These are phyloP conservation scores for Penicillium sclerotigenum DNA, from an alignment of 2,329 filamentous ascomycete species.

Conservation along the genomic window DNA sequence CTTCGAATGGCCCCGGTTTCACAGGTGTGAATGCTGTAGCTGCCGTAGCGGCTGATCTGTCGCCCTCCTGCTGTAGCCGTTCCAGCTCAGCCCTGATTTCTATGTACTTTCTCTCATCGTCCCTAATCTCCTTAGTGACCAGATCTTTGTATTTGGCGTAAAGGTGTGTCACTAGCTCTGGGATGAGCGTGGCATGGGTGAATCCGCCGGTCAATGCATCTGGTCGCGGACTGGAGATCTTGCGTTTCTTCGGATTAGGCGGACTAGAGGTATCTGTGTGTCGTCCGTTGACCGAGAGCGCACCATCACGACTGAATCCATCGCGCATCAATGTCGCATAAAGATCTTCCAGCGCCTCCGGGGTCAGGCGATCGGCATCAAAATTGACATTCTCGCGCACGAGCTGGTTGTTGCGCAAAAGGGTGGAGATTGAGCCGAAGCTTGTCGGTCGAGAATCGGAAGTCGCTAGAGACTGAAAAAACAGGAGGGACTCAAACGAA, in stretches of 20 bases:
- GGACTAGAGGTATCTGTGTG: slow-evolving; percentile 26
- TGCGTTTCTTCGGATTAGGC: slow-evolving; percentile 68
- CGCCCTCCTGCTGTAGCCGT: slow-evolving; percentile 61
- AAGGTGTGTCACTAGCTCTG: slow-evolving; percentile 67
- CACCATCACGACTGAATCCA: slow-evolving; percentile 56
- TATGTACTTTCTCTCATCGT: slow-evolving; percentile 68
- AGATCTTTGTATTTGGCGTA: slow-evolving; percentile 72
- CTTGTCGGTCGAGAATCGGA: slow-evolving; percentile 63
- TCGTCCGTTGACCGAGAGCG: slow-evolving; percentile 24
- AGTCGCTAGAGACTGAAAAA: slow-evolving; percentile 74
- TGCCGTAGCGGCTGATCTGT: slow-evolving; percentile 41
- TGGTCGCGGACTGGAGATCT: slow-evolving; percentile 63
- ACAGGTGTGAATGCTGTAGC: slow-evolving; percentile 1
- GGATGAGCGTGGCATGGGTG: slow-evolving; percentile 65
- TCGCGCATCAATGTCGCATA: slow-evolving; percentile 75
- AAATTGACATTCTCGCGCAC: slow-evolving; percentile 68
- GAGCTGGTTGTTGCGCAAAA: slow-evolving; percentile 69
- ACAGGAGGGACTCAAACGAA: slow-evolving; percentile 77
- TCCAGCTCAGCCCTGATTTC: slow-evolving; percentile 65
- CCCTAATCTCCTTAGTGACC: slow-evolving; percentile 65
- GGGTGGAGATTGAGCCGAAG: slow-evolving; percentile 70
- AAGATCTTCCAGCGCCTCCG: slow-evolving; percentile 73
- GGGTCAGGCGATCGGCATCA: slow-evolving; percentile 69
- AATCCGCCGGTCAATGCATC: slow-evolving; percentile 65
- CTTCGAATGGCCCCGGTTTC: slow-evolving; percentile 20